These are phyloP conservation scores for Bryoerythrophyllum caledonicum DNA, from an alignment of 225 moss, liverwort and hornwort species.

Conservation along the genomic window DNA sequence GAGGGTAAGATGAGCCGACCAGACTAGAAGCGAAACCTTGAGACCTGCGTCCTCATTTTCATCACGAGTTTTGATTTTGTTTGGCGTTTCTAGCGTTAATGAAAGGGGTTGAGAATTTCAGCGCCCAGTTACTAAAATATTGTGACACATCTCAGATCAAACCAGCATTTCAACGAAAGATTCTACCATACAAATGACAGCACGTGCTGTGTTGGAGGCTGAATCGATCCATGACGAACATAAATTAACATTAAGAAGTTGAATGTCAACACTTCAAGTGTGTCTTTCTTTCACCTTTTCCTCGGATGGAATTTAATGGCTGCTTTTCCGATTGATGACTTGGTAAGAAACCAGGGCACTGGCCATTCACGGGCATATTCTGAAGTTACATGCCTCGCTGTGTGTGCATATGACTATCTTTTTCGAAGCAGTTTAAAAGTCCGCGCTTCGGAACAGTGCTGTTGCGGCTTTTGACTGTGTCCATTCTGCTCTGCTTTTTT, in stretches of 20 bases:
- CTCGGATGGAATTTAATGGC: neutral
- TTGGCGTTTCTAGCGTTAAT: neutral
- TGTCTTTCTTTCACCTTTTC: neutral
- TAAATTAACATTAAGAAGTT: neutral
- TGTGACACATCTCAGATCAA: neutral
- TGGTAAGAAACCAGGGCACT: neutral
- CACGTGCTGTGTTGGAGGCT: neutral
- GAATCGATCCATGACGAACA: neutral
- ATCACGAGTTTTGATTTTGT: neutral
- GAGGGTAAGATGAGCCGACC: neutral
- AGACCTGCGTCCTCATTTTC: neutral
- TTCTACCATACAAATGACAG: neutral
- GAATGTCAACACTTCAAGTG: neutral
- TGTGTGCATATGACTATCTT: slow-evolving; percentile 1
- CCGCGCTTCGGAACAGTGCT: slow-evolving; percentile 18
- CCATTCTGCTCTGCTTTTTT: slow-evolving; percentile 13
- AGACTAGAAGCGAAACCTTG: neutral
- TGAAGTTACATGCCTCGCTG: neutral
- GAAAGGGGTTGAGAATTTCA: neutral
- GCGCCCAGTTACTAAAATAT: neutral
- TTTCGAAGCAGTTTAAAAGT: slow-evolving; percentile 35
- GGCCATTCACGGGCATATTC: neutral
- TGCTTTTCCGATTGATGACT: neutral
- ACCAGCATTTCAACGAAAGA: neutral
- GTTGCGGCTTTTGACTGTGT: slow-evolving; percentile 15